phyloP scores from a whole-genome alignment of 2,329 filamentous ascomycete genomes.

The Ophiostoma himal-ulmi region DNA sequence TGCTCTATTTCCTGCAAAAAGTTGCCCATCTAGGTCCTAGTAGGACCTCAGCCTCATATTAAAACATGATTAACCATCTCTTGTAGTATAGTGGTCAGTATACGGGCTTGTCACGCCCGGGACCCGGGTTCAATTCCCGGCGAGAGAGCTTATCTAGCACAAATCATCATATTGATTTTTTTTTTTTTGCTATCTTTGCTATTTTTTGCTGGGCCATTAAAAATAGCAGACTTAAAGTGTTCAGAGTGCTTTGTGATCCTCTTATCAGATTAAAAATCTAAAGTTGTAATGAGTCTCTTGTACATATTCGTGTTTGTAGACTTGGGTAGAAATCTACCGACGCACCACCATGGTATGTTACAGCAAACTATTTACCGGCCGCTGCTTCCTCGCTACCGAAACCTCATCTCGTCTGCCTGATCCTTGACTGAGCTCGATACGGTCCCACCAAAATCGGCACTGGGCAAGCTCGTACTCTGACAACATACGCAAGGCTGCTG shows the following conservation, averaged over 20 bases:
- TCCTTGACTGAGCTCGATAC: conserved; percentile 44
- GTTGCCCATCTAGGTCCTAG: not conserved
- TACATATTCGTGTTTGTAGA: too few species aligned
- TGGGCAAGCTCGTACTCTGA: conserved; percentile 43
- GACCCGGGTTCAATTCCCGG: conserved; percentile 11
- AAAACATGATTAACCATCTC: not conserved
- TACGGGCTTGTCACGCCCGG: conserved; percentile 11
- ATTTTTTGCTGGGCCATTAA: too few species aligned
- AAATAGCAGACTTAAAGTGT: too few species aligned
- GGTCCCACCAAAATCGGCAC: conserved; percentile 57
- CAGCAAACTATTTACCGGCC: not conserved
- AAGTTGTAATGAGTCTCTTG: too few species aligned
- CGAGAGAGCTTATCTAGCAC: not conserved
- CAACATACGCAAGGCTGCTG: conserved; percentile 40
- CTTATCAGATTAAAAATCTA: too few species aligned
- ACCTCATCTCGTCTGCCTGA: conserved; percentile 28
- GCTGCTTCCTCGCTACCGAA: not conserved
- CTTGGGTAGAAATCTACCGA: too few species aligned
- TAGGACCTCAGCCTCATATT: not conserved
- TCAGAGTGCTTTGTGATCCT: too few species aligned
- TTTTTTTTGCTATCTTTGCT: not conserved
- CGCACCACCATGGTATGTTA: not conserved
- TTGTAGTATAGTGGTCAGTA: conserved; percentile 12
- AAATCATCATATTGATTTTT: not conserved
- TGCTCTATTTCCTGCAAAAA: not conserved